Evolutionary conservation across 2,329 filamentous ascomycete species (phyloP).

Genomic region (Botrytis sinoallii): DNA sequence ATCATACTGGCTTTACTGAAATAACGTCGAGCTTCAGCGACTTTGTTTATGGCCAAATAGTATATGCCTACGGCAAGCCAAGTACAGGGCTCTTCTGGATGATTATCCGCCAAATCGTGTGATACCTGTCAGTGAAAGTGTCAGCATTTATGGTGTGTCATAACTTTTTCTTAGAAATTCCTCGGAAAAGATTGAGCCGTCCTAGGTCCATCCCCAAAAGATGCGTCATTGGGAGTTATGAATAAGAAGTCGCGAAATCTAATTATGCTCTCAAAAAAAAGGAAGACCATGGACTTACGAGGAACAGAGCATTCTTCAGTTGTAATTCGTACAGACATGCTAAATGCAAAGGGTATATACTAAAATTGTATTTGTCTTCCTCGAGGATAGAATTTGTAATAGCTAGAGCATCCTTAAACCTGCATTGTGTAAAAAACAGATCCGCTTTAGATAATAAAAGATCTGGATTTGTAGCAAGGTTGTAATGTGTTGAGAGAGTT

Average conservation of each 20-base stretch:
- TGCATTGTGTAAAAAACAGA: conserved; percentile 89
- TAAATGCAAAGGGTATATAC: conserved; percentile 84
- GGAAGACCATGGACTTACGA: conserved; percentile 43
- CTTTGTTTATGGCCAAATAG: conserved; percentile 84
- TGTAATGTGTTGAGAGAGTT: conserved; percentile 90
- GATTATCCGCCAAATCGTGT: conserved; percentile 87
- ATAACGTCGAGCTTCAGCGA: conserved; percentile 89
- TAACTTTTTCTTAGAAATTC: not conserved
- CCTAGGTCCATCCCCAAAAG: too few species aligned
- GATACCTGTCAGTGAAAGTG: conserved; percentile 48
- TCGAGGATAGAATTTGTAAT: conserved; percentile 81
- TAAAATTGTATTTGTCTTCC: conserved; percentile 84
- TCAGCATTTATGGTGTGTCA: not conserved
- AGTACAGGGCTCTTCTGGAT: conserved; percentile 85
- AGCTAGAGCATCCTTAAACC: conserved; percentile 80
- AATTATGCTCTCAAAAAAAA: not conserved
- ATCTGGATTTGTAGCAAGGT: conserved; percentile 80
- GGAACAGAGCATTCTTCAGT: conserved; percentile 83
- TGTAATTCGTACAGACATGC: conserved; percentile 86
- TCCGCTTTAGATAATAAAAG: conserved; percentile 87
- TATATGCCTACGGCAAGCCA: conserved; percentile 96
- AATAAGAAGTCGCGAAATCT: not conserved
- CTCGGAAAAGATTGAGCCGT: not conserved
- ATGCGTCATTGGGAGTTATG: not conserved
- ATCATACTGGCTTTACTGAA: conserved; percentile 98